Evolutionary conservation across 805 yeast genomes (phyloP).

Genomic region (Saccharomycopsis sp.): DNA sequence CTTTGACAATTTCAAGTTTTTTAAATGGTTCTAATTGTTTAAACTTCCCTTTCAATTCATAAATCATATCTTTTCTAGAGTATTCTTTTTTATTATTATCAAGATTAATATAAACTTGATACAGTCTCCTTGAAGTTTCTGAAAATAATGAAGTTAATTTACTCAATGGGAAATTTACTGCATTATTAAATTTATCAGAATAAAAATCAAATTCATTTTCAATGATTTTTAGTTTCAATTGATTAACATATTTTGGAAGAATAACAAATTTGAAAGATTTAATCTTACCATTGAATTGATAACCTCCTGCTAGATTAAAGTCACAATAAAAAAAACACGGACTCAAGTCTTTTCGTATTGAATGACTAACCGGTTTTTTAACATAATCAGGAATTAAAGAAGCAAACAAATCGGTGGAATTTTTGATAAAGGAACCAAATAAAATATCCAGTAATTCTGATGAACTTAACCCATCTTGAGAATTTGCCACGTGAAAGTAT

Average conservation of each 20-base stretch:
- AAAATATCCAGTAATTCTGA: neutral
- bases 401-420: too few species aligned
- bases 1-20: too few species aligned
- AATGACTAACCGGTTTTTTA: too few species aligned
- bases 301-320: neutral
- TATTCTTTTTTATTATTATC: too few species aligned
- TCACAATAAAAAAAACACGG: conserved; percentile 2
- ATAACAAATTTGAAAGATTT: neutral
- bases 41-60: neutral
- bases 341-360: neutral
- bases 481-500: neutral
- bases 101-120: neutral
- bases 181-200: conserved; percentile 2
- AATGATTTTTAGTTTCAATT: neutral
- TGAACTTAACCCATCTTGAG: neutral
- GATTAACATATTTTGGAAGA: neutral
- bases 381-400: too few species aligned
- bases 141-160: neutral
- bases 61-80: neutral
- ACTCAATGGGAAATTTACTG: neutral
- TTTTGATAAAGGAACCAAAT: too few species aligned
- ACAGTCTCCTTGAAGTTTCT: neutral
- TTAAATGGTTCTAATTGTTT: too few species aligned
- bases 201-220: neutral
- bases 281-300: conserved; percentile 2